Evolutionary conservation across 2,329 filamentous ascomycete genomes (phyloP).

Genomic region (Aspergillus eucalypticola): DNA sequence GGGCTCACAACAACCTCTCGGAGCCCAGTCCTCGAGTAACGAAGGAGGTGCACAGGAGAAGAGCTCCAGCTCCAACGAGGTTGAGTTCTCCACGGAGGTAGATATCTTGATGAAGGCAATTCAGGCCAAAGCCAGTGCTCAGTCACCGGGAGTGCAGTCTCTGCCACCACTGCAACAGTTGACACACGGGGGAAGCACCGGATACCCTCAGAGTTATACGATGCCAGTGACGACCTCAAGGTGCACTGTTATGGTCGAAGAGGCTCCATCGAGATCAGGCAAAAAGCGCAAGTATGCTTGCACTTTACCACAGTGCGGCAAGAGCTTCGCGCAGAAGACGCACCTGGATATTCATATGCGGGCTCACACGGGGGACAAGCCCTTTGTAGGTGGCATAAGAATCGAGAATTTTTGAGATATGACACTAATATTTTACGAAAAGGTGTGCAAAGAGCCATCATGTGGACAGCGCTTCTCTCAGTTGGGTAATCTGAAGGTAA

Average conservation of each 20-base stretch:
- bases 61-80: conserved; percentile 50
- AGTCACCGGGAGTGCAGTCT: conserved; percentile 32
- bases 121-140: conserved; percentile 60
- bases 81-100: conserved; percentile 76
- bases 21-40: conserved; percentile 9
- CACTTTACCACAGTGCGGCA: conserved; percentile 70
- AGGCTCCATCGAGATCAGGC: conserved; percentile 35
- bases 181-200: conserved; percentile 25
- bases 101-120: conserved; percentile 89
- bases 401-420: neutral
- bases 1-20: conserved; percentile 6
- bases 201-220: conserved; percentile 26
- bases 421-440: neutral
- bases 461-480: conserved; percentile 86
- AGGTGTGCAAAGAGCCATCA: conserved; percentile 68
- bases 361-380: conserved; percentile 85
- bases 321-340: conserved; percentile 87
- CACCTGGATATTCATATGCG: conserved; percentile 88
- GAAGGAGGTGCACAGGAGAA: conserved; percentile 33
- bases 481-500: conserved; percentile 82
- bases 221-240: conserved; percentile 21
- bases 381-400: conserved; percentile 66
- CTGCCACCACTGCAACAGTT: conserved; percentile 39
- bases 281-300: conserved; percentile 70
- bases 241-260: conserved; percentile 33